Base-by-base conservation (phyloP, 805 yeast species). In the Wickerhamomyces chaumierensis region DNA sequence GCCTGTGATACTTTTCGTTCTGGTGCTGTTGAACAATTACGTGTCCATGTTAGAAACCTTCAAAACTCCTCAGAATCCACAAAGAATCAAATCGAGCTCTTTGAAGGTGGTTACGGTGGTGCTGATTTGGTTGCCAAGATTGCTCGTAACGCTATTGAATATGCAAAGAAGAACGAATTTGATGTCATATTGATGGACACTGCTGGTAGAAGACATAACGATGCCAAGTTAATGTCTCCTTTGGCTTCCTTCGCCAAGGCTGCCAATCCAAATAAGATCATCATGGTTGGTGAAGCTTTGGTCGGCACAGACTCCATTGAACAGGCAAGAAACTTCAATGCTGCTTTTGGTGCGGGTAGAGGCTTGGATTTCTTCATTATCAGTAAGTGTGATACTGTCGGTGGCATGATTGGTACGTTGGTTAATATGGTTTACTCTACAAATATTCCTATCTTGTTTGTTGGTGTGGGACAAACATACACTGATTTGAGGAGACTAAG, bases 1-100 rank as follows among this genome's bases (percentile, higher is more conserved):
- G 98, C 98, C 0, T 90, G 97, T 63, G 98, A 90, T 63, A 92
- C 98, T 1, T 90, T 90, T 63, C 73, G 98, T 60, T 85, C 96
- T 1, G 98, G 98, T 38, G 98, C 98, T 1, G 96, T 90, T n/a
- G 97, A 90, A 58, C 98, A 90, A 62, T 67, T 90, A 43, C 77
- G 92, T 48, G 95, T 88, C 2, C 98, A 90, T 61, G 97, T 90
- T 2, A 78, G 79, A 44, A 84, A 92, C 52, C 65, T 90, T 45
- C 73, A 78, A 38, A 76, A 76, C 44, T 65, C 88, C 33, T 78
- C 85, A 25, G 72, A 69, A 25, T 71, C 69, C 35, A 58, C 70
- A 4, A 61, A 60, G 18, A 57, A 65, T 15, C 60, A 57, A 33
- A 51, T 60, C 21, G 95, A 87, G 56, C 62, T 90, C 27, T 90